These are phyloP conservation scores for Conoideocrella luteorostrata DNA, from an alignment of 2,329 filamentous ascomycete species.

Conservation along the genomic window DNA sequence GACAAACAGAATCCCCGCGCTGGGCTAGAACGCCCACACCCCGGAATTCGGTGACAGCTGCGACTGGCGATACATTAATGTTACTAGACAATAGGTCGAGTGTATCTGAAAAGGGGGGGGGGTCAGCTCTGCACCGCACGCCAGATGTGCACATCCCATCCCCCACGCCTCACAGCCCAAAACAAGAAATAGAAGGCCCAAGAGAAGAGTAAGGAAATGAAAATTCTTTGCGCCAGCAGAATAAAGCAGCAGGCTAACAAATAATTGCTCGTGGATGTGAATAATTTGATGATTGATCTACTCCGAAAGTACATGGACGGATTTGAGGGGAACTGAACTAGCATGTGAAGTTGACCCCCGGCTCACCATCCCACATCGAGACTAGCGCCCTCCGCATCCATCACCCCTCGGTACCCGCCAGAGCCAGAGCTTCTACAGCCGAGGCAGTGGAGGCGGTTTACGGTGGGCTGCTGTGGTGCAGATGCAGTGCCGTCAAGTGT, in stretches of 20 bases:
- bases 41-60: not conserved
- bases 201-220: too few relatives aligned
- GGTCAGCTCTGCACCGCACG: too few relatives aligned
- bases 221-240: too few relatives aligned
- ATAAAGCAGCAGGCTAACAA: too few relatives aligned
- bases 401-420: constrained; percentile 21
- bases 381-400: constrained; percentile 19
- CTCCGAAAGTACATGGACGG: not conserved
- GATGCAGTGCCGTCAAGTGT: not conserved
- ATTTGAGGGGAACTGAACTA: constrained; percentile 10
- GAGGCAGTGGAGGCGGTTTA: constrained; percentile 21
- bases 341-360: constrained; percentile 22
- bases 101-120: too few relatives aligned
- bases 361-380: constrained; percentile 12
- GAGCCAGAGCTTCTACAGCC: constrained; percentile 11
- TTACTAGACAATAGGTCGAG: too few relatives aligned
- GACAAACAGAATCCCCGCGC: not conserved
- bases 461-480: too few relatives aligned
- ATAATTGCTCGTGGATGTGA: too few relatives aligned
- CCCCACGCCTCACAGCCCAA: too few relatives aligned
- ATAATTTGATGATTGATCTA: not conserved
- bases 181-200: too few relatives aligned
- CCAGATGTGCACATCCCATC: too few relatives aligned
- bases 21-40: not conserved
- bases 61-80: too few relatives aligned